Evolutionary conservation across 805 yeast genomes (phyloP).

Genomic region (Candida qinlingensis): DNA sequence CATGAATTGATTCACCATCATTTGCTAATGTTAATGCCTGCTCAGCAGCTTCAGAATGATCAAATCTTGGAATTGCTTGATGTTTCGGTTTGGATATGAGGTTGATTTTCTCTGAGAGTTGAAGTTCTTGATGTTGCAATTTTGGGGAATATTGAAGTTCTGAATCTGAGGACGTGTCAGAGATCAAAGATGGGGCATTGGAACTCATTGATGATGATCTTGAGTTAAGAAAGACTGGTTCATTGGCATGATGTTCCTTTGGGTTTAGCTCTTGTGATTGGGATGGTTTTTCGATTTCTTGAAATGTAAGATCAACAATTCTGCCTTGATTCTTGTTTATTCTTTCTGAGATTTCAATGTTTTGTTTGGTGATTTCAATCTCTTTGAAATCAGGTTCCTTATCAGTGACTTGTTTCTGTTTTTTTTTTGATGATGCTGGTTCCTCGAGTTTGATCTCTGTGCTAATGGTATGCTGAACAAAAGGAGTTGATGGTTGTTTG

Average conservation of each 20-base stretch:
- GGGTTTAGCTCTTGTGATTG: not conserved
- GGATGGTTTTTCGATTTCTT: not conserved
- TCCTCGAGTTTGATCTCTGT: not conserved
- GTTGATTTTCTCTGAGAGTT: not conserved
- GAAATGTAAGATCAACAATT: not conserved
- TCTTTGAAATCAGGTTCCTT: not conserved
- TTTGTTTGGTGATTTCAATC: not conserved
- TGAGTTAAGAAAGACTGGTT: not conserved
- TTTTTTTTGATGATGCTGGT: not conserved
- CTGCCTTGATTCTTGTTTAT: not conserved
- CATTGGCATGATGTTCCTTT: not conserved
- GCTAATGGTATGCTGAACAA: too few species aligned
- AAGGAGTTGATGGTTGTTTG: too few species aligned
- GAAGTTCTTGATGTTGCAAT: not conserved
- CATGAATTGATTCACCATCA: conserved; percentile 22
- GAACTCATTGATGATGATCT: conserved; percentile 10
- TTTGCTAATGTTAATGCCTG: conserved; percentile 18
- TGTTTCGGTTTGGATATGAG: not conserved
- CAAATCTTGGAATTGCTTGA: too few species aligned
- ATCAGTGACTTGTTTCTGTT: not conserved
- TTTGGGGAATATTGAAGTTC: not conserved
- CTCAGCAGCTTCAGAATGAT: conserved; percentile 7
- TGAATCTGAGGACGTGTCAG: conserved; percentile 7
- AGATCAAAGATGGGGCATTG: conserved; percentile 5
- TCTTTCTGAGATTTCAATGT: not conserved